Conservation (phyloP, 2,329 filamentous ascomycete species). For the Ceratocystis papillata region DNA sequence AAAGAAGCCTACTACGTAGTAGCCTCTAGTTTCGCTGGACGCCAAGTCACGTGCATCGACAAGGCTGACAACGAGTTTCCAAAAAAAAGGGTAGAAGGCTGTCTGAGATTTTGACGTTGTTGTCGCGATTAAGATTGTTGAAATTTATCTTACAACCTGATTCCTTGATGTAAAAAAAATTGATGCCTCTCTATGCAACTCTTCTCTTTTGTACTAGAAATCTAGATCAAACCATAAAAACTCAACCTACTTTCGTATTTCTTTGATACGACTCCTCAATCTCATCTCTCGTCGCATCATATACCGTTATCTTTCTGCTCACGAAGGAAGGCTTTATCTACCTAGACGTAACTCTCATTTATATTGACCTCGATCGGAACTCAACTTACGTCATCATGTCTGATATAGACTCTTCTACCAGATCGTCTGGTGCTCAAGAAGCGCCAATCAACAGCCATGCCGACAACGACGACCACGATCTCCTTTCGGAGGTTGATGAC, state of each 20-base stretch:
- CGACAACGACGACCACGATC: slow-evolving; percentile 44
- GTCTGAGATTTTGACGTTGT: background rate
- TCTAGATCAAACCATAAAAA: too few relatives aligned
- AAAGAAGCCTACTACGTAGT: background rate
- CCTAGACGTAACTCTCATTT: background rate
- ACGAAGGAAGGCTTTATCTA: background rate
- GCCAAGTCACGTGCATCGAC: slow-evolving; percentile 21
- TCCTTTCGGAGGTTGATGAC: slow-evolving; percentile 58
- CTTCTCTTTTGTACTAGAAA: too few relatives aligned
- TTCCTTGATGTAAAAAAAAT: too few relatives aligned
- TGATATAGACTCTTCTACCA: slow-evolving; percentile 37
- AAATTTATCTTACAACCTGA: too few relatives aligned
- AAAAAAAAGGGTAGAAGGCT: background rate
- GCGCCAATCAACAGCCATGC: background rate
- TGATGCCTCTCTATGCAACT: too few relatives aligned
- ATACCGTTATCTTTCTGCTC: too few relatives aligned
- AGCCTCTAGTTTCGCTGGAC: background rate
- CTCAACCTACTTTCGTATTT: too few relatives aligned
- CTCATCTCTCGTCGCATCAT: too few relatives aligned
- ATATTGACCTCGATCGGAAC: background rate
- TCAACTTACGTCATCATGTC: slow-evolving; percentile 34
- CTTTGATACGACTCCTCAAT: too few relatives aligned
- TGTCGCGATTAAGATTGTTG: background rate
- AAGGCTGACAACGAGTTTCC: slow-evolving; percentile 5
- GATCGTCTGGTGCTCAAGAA: slow-evolving; percentile 30